A percentile compares a stretch with the other conserved stretches of the same genome.
Conservation (phyloP, 805 yeast species). For the Hermanozyma aechmeae region DNA sequence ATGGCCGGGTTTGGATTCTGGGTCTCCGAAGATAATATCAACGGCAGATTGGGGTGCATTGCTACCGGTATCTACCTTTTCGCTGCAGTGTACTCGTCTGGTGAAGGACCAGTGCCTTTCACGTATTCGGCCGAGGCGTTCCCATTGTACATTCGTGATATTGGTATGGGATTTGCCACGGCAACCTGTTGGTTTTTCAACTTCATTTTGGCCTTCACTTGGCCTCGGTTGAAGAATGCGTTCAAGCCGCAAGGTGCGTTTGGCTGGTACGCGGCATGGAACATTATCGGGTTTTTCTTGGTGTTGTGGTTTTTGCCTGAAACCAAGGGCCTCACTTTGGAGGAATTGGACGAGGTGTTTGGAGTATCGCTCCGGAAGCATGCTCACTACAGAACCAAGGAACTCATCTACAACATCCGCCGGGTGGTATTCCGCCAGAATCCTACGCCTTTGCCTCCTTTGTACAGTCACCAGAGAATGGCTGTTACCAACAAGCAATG, state of each 20-base stretch:
- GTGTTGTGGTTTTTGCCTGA: conserved; percentile 68
- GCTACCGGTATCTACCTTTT: conserved; percentile 67
- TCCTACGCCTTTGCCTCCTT: conserved; percentile 42
- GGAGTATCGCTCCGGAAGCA: conserved; percentile 48
- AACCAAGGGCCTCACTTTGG: conserved; percentile 63
- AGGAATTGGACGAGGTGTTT: conserved; percentile 69
- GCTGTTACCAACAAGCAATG: conserved; percentile 54
- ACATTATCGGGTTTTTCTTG: conserved; percentile 57
- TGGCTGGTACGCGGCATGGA: conserved; percentile 86
- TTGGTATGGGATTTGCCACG: conserved; percentile 75
- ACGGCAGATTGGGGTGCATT: conserved; percentile 58
- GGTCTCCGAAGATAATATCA: conserved; percentile 37
- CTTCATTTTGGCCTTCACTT: conserved; percentile 60
- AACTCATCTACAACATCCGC: conserved; percentile 34
- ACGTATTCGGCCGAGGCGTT: conserved; percentile 79
- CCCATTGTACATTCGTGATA: conserved; percentile 72
- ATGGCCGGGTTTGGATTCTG: conserved; percentile 66
- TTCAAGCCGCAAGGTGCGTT: conserved; percentile 80
- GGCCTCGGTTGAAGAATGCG: conserved; percentile 64
- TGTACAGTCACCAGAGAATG: conserved; percentile 47
- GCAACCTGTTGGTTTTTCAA: conserved; percentile 71
- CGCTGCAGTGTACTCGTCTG: conserved; percentile 67
- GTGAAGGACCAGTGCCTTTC: conserved; percentile 88
- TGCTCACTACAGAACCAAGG: conserved; percentile 33
- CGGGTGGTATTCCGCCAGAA: conserved; percentile 34